A percentile compares a stretch with the other conserved stretches of the same genome.
Conservation (phyloP, 176 grass and related monocot species). For the Avena insularis region DNA sequence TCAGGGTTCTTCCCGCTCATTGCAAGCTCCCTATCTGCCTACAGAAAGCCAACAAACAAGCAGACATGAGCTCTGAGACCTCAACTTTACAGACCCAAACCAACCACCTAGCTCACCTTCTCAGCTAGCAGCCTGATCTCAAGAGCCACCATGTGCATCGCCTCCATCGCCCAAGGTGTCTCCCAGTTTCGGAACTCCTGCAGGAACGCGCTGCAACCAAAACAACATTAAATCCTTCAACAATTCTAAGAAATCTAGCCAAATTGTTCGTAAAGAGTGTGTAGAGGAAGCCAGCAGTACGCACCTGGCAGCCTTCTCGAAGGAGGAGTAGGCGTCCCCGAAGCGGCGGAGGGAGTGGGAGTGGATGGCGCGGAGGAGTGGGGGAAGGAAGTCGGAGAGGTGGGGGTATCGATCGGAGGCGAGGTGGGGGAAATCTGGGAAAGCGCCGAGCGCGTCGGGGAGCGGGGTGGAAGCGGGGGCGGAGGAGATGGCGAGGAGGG, state of each 20-base stretch:
- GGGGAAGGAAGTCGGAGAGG: conserved; percentile 68
- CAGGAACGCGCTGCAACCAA: conserved; percentile 78
- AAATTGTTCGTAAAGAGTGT: conserved; percentile 13
- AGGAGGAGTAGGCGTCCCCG: conserved; percentile 79
- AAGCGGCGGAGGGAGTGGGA: conserved; percentile 67
- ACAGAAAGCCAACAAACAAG: conserved; percentile 39
- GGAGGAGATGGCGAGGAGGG: conserved; percentile 68
- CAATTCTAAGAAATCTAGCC: neutral
- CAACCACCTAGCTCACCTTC: conserved; percentile 57
- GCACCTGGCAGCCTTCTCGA: conserved; percentile 89
- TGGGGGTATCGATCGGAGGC: conserved; percentile 61
- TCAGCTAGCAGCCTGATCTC: conserved; percentile 95
- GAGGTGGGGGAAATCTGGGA: conserved; percentile 67
- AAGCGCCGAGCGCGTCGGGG: conserved; percentile 71
- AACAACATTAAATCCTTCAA: conserved; percentile 16
- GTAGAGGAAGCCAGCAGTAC: neutral
- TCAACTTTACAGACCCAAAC: conserved; percentile 5
- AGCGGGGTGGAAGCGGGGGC: conserved; percentile 53
- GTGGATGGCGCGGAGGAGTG: conserved; percentile 75
- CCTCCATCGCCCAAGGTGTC: conserved; percentile 88
- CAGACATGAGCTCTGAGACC: conserved; percentile 36
- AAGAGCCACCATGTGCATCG: conserved; percentile 75
- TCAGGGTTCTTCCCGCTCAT: conserved; percentile 84
- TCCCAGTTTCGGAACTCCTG: conserved; percentile 99
- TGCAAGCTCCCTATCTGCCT: conserved; percentile 86